Percentiles rank a stretch among this genome's conserved stretches.
Evolutionary conservation across 2,329 filamentous ascomycete genomes (phyloP).

Genomic region (Trichoderma semiorbis): DNA sequence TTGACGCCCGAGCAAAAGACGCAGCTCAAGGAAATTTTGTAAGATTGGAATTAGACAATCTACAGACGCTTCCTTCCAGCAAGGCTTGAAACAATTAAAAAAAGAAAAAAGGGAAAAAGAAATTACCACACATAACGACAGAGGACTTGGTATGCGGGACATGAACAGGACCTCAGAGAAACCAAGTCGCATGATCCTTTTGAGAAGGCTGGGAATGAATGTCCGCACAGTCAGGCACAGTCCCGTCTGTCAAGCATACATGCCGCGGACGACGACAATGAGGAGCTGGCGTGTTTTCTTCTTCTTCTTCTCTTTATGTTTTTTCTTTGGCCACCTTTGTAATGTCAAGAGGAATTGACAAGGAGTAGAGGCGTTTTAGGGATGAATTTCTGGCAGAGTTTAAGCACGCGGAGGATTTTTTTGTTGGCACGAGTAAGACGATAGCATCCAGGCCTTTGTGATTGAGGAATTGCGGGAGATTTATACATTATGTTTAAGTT

Average conservation of each 20-base stretch:
- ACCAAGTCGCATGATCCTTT: conserved; percentile 7
- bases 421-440: conserved; percentile 11
- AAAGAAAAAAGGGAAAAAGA: neutral
- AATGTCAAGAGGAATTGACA: conserved; percentile 15
- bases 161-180: conserved; percentile 15
- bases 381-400: conserved; percentile 14
- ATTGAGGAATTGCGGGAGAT: neutral
- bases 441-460: conserved; percentile 12
- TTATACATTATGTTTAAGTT: neutral
- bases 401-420: neutral
- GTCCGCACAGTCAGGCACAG: neutral
- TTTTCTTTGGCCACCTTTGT: neutral
- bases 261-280: neutral
- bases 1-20: conserved; percentile 77
- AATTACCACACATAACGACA: neutral
- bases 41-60: conserved; percentile 11
- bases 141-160: conserved; percentile 19
- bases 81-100: neutral
- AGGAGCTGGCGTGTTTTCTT: neutral
- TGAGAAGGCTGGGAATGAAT: conserved; percentile 8
- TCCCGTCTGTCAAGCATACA: neutral
- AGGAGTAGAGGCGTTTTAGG: conserved; percentile 21
- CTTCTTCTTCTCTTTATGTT: neutral
- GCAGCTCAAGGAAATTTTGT: conserved; percentile 75
- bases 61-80: neutral